Evolutionary conservation across 2,329 filamentous ascomycete species (phyloP).

Genomic region (Alternaria triticimaculans): DNA sequence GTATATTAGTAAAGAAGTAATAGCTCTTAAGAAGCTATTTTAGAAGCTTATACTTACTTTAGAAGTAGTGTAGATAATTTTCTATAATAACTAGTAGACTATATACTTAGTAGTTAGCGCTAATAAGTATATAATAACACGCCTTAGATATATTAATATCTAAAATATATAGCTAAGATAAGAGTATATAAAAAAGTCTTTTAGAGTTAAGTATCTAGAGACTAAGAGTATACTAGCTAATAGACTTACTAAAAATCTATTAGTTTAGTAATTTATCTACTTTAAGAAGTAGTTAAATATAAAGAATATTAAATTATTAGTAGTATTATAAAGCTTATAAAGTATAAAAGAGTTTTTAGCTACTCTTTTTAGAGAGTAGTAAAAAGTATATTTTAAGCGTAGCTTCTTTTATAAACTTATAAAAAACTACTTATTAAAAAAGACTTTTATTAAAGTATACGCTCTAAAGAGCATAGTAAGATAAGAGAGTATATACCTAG

Average conservation of each 20-base stretch:
- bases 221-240: background rate
- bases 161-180: background rate
- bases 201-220: background rate
- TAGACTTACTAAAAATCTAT: background rate
- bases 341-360: no score
- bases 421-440: no score
- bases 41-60: background rate
- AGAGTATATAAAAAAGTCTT: background rate
- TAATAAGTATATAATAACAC: background rate
- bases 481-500: no score
- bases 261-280: no score
- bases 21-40: background rate
- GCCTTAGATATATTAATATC: background rate
- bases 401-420: no score
- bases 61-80: background rate
- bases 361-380: no score
- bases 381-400: no score
- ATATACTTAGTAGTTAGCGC: background rate
- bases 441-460: no score
- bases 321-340: no score
- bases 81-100: background rate
- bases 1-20: background rate
- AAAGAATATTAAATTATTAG: no score
- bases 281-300: no score
- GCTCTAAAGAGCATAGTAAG: no score